Conservation (phyloP, 1,284 basidiomycete genomes). For the Volvariella volvacea region DNA sequence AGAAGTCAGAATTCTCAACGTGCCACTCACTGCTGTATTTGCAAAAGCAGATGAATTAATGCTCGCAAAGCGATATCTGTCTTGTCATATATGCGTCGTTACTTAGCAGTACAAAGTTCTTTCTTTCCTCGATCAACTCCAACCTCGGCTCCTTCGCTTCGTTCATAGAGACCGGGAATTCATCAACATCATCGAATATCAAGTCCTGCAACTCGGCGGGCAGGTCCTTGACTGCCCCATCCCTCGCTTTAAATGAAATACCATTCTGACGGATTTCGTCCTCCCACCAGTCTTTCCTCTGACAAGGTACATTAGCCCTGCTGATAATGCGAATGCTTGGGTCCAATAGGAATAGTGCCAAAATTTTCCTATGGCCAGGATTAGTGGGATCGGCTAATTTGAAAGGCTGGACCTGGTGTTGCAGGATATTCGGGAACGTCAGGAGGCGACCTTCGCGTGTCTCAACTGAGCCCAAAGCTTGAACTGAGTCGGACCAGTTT, state of each 20-base stretch:
- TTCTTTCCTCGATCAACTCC: constrained; percentile 11
- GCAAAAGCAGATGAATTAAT: too few relatives aligned
- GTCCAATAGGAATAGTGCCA: constrained; percentile 37
- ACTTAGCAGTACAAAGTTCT: too few relatives aligned
- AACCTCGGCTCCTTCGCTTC: constrained; percentile 9
- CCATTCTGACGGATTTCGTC: constrained; percentile 6
- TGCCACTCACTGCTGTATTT: too few relatives aligned
- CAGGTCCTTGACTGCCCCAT: too few relatives aligned
- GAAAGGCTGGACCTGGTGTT: constrained; percentile 36
- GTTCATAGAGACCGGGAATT: constrained; percentile 8
- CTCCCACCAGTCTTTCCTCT: constrained; percentile 25
- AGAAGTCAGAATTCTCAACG: too few relatives aligned
- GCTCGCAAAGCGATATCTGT: too few relatives aligned
- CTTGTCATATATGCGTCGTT: too few relatives aligned
- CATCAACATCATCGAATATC: constrained; percentile 7
- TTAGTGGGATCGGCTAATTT: constrained; percentile 28
- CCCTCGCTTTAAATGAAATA: too few relatives aligned
- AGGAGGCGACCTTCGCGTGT: constrained; percentile 26
- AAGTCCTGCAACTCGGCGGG: constrained; percentile 7
- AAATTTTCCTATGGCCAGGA: constrained; percentile 35
- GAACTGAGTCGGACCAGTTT: constrained; percentile 6
- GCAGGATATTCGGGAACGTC: constrained; percentile 36
- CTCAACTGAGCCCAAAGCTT: constrained; percentile 23
- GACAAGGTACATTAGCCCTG: constrained; percentile 32
- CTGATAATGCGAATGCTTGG: constrained; percentile 24